Evolutionary conservation across 805 yeast genomes (phyloP).

Genomic region (Saccharomycopsis sp.): DNA sequence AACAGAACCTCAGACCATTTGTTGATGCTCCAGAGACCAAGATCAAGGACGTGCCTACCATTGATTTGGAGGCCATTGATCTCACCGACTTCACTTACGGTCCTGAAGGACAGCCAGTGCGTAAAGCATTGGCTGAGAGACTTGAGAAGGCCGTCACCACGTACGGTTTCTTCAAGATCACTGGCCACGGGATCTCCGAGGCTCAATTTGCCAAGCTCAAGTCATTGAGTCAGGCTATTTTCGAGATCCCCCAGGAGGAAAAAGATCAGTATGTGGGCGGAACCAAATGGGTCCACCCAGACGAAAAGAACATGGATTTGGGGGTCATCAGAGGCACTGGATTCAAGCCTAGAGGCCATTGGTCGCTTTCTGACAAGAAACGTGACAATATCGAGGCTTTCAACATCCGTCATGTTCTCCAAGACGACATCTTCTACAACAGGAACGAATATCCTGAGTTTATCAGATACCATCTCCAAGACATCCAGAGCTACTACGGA

Average conservation of each 20-base stretch:
- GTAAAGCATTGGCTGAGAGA: slow-evolving; percentile 32
- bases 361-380: slow-evolving; percentile 40
- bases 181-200: slow-evolving; percentile 35
- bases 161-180: slow-evolving; percentile 39
- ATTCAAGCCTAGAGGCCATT: slow-evolving; percentile 42
- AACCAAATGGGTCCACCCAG: slow-evolving; percentile 28
- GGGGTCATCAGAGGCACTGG: slow-evolving; percentile 46
- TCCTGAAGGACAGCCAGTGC: slow-evolving; percentile 27
- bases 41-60: slow-evolving; percentile 25
- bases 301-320: slow-evolving; percentile 26
- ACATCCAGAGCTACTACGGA: slow-evolving; percentile 34
- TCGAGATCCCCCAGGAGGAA: slow-evolving; percentile 36
- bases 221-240: slow-evolving; percentile 36
- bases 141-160: slow-evolving; percentile 36
- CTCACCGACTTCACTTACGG: slow-evolving; percentile 33
- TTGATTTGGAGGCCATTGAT: slow-evolving; percentile 29
- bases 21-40: slow-evolving; percentile 26
- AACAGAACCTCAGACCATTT: slow-evolving; percentile 31
- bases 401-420: slow-evolving; percentile 37
- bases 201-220: slow-evolving; percentile 32
- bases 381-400: slow-evolving; percentile 40
- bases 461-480: slow-evolving; percentile 33
- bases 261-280: slow-evolving; percentile 37
- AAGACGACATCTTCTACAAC: slow-evolving; percentile 28
- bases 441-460: slow-evolving; percentile 35